Base-by-base conservation (phyloP, 2,329 filamentous ascomycete species). In the Myriosclerotinia duriaeana region DNA sequence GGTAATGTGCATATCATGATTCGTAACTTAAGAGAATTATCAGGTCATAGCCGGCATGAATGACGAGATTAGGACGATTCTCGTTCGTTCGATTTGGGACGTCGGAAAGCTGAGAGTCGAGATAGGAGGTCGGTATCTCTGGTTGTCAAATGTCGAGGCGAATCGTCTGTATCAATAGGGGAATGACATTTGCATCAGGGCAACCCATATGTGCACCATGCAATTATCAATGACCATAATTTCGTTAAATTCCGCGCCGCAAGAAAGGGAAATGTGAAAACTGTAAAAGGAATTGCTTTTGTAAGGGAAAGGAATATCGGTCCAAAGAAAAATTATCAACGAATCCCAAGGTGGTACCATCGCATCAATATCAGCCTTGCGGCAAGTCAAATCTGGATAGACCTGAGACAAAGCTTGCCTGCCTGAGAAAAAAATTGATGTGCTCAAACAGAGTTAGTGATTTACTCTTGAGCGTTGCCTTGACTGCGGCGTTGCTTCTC, bases 401-500 rank as follows among this genome's bases (percentile, higher is more conserved):
- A 78, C 78, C 80, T 65, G 78, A 76, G 76, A 76, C 71, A 78
- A 76, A 78, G 75, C 77, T 78, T 78, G 79, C 77, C 78, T 79
- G 79, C 80, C 80, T 80, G 83, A 82, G 80, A 79, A 81, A 78
- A 79, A 80, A 82, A 78, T 79, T 77, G 68, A 70, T 67, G 67
- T 68, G 66, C 59, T 66, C 66, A 68, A 67, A 65, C 59, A 61
- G 62, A 66, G 54, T 34, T 44, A 46, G 26, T 36, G 9, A n/a
- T 54, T 70, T 74, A 77, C 48, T 77, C 75, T 71, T 77, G 75
- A 63, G 72, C 59, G 63, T 69, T 83, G 65, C 88, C 86, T 80
- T 96, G 90, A 83, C 92, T 96, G 78, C 95, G 92, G 75, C 95
- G 92, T 88, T 96, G 96, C 87, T 99, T 99, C 84, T 99, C 95